These are phyloP conservation scores for Rhynchosporium graminicola DNA, from an alignment of 2,329 filamentous ascomycete species.

Conservation along the genomic window DNA sequence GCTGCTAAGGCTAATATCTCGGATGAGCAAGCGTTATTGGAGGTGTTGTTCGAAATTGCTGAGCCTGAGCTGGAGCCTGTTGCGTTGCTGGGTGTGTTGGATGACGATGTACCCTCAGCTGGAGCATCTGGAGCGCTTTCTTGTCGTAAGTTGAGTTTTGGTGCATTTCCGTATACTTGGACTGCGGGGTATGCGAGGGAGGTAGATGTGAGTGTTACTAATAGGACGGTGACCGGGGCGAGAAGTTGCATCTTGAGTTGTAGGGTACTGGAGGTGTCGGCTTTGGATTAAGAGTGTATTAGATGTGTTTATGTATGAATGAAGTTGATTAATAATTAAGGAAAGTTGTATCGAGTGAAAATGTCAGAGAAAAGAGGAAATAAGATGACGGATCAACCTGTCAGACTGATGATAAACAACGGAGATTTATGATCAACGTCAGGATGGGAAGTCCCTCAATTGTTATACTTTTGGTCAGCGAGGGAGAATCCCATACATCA, in stretches of 20 bases:
- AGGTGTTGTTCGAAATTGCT: neutral
- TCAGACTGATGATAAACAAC: neutral
- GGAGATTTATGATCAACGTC: neutral
- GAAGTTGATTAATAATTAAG: neutral
- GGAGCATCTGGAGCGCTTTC: neutral
- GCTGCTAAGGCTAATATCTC: slow-evolving; percentile 27
- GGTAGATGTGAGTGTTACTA: neutral
- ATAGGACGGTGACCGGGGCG: neutral
- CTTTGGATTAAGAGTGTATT: neutral
- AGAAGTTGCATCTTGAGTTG: slow-evolving; percentile 15
- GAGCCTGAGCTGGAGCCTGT: neutral
- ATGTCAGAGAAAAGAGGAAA: neutral
- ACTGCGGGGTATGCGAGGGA: slow-evolving; percentile 3
- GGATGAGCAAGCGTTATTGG: slow-evolving; percentile 21
- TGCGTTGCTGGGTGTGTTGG: slow-evolving; percentile 1
- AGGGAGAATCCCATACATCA: neutral
- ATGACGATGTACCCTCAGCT: neutral
- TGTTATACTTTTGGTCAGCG: neutral
- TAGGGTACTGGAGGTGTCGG: neutral
- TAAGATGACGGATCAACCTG: slow-evolving; percentile 8
- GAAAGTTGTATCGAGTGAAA: neutral
- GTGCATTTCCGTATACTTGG: neutral
- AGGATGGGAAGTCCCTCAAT: neutral
- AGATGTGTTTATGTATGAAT: neutral
- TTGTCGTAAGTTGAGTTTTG: slow-evolving; percentile 1